These are phyloP conservation scores for Erysimum cheiranthoides DNA, from an alignment of 345 rosid species.

Conservation along the genomic window DNA sequence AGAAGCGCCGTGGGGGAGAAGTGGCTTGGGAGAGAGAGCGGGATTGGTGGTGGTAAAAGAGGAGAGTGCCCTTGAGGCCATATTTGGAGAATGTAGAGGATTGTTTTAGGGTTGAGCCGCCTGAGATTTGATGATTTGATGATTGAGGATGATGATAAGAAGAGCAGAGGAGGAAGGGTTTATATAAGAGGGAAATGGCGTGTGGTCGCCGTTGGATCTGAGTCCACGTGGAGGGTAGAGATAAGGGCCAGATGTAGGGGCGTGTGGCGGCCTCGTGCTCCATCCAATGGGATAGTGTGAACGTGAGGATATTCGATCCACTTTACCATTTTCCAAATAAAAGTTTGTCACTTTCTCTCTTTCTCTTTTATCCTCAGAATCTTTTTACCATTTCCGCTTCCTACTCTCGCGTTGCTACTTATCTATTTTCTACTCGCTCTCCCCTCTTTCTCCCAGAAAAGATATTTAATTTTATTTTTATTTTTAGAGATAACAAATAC, in stretches of 20 bases:
- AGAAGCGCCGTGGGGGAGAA: slow-evolving; percentile 31
- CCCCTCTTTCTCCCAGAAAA: background rate
- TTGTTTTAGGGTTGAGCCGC: slow-evolving; percentile 12
- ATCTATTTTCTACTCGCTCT: slow-evolving; percentile 30
- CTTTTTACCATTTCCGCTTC: slow-evolving; percentile 4
- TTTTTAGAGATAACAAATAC: background rate
- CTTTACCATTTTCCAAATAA: slow-evolving; percentile 35
- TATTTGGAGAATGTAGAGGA: slow-evolving; percentile 8
- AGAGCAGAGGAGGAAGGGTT: background rate
- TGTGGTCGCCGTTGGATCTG: slow-evolving; percentile 56
- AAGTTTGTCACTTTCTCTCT: slow-evolving; percentile 28
- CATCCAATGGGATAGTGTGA: slow-evolving; percentile 45
- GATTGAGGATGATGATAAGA: slow-evolving; percentile 1
- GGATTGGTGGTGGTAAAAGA: slow-evolving; percentile 33
- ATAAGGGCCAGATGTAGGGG: slow-evolving; percentile 44
- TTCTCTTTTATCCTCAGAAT: slow-evolving; percentile 32
- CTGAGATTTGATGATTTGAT: slow-evolving; percentile 16
- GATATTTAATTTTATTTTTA: too few relatives aligned
- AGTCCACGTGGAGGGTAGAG: slow-evolving; percentile 18
- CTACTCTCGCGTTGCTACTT: slow-evolving; percentile 24
- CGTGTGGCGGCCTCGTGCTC: slow-evolving; percentile 77
- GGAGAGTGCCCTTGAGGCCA: slow-evolving; percentile 34
- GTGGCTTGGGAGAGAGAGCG: slow-evolving; percentile 13
- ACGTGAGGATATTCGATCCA: slow-evolving; percentile 41
- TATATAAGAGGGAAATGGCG: slow-evolving; percentile 34